These are phyloP conservation scores for Fusarium secorum DNA, from an alignment of 2,329 filamentous ascomycete genomes.

Conservation along the genomic window DNA sequence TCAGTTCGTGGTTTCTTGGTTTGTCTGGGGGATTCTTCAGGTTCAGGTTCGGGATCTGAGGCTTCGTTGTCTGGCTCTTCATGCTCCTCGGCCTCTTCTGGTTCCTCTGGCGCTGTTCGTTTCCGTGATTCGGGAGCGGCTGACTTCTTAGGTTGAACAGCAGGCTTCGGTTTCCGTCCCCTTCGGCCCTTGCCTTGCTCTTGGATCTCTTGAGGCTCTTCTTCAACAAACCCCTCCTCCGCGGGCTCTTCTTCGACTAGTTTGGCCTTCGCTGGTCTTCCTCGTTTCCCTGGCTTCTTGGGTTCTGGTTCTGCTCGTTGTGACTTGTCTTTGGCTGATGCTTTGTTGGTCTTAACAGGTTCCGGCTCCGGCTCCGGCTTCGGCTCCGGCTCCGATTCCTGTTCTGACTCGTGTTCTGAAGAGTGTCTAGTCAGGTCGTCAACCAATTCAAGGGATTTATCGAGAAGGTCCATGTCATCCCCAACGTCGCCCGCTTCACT, in stretches of 20 bases:
- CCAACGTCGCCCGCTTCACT: background rate
- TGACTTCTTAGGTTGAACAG: constrained; percentile 22
- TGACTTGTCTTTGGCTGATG: constrained; percentile 3
- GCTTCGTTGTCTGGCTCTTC: constrained; percentile 26
- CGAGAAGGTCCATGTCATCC: constrained; percentile 44
- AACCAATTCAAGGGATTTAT: constrained; percentile 56
- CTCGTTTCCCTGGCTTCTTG: constrained; percentile 26
- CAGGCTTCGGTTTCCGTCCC: constrained; percentile 28
- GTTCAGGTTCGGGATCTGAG: constrained; percentile 36
- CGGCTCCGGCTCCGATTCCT: background rate
- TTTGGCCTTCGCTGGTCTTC: constrained; percentile 36
- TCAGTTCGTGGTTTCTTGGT: constrained; percentile 43
- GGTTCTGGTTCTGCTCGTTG: background rate
- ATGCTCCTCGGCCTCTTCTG: constrained; percentile 30
- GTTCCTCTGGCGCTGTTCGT: constrained; percentile 15
- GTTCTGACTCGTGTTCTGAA: constrained; percentile 25
- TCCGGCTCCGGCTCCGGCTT: background rate
- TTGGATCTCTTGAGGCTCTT: background rate
- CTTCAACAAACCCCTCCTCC: constrained; percentile 16
- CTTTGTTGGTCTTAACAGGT: background rate
- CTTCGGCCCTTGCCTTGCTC: constrained; percentile 6
- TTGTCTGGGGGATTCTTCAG: constrained; percentile 35
- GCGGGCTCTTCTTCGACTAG: constrained; percentile 12
- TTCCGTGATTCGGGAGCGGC: constrained; percentile 25
- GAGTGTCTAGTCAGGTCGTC: constrained; percentile 43